Base-by-base conservation (phyloP, 208 protist genomes). In the Phytomonas sp. region DNA sequence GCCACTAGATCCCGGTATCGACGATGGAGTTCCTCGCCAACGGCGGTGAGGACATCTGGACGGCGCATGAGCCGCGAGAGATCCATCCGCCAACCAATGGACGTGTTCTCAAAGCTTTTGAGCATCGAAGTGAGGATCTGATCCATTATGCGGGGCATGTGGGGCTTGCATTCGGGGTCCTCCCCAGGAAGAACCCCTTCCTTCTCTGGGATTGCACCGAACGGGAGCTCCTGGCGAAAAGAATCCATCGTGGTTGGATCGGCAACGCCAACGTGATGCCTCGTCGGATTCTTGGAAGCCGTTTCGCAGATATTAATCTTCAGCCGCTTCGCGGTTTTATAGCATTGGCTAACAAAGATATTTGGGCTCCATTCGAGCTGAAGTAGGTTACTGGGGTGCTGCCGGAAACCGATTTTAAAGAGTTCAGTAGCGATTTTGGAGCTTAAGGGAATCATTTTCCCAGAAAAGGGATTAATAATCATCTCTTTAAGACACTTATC, bases 381-480 rank as follows among this genome's bases (percentile, higher is more conserved):
- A 71, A 95, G 81, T 29, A 78, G 76, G 69, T 93, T 95, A 30
- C 56, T 32, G 0, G 37, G 29, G 52, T 79, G 73, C 23, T 76
- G 81, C 30, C 74, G 67, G 66, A 95, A 93, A 59, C 91, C 91
- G 12, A 92, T 30, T 31, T 40, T 23, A 23, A 79, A 56, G 29
- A 95, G 75, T 33, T 74, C 45, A 29, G 63, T 71, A 7, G 74
- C 79, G 6, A 69, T 16, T 19, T 62, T 64, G n/a, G 74, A 75
- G 32, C 52, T 42, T 0, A 69, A n/a, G 11, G 64, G 31, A 10
- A 80, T 75, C 4, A 90, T 67, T 34, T 82, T 83, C 29, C 84
- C 82, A 29, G 70, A 90, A 77, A 95, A 95, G 5, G 91, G 88
- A 70, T 95, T 92, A 31, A 95, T 71, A 62, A 91, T 74, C 56